Percentiles rank a stretch among this genome's conserved stretches.
Evolutionary conservation across 1,139 yeast genomes (phyloP).

Genomic region (Kazachstania sp.): DNA sequence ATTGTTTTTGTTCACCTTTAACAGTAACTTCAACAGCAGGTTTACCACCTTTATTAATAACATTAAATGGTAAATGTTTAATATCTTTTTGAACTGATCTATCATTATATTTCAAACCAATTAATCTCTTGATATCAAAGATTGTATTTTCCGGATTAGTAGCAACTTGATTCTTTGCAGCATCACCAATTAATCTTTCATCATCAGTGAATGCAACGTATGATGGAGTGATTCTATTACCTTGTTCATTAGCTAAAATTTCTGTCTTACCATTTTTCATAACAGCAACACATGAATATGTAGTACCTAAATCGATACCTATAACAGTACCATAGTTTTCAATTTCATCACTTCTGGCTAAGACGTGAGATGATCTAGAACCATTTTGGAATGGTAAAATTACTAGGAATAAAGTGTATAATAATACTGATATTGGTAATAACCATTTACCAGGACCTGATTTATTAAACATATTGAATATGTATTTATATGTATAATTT

Average conservation of each 20-base stretch:
- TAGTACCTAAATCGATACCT: slow-evolving; percentile 74
- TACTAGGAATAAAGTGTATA: slow-evolving; percentile 51
- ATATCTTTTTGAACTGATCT: slow-evolving; percentile 72
- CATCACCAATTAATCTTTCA: slow-evolving; percentile 88
- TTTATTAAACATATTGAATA: slow-evolving; percentile 19
- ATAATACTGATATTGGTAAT: slow-evolving; percentile 44
- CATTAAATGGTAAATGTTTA: slow-evolving; percentile 70
- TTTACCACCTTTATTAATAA: slow-evolving; percentile 62
- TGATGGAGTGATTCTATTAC: slow-evolving; percentile 90
- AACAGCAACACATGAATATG: slow-evolving; percentile 91
- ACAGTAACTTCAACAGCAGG: slow-evolving; percentile 70
- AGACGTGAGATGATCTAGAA: slow-evolving; percentile 13
- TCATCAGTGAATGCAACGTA: slow-evolving; percentile 79
- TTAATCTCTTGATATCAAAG: slow-evolving; percentile 79
- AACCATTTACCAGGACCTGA: slow-evolving; percentile 35
- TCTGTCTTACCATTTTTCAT: slow-evolving; percentile 90
- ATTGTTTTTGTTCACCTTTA: slow-evolving; percentile 58
- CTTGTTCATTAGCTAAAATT: slow-evolving; percentile 90
- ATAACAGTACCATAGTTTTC: slow-evolving; percentile 69
- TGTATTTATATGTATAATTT: neutral
- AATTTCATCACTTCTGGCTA: slow-evolving; percentile 35
- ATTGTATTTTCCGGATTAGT: slow-evolving; percentile 71
- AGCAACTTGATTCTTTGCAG: slow-evolving; percentile 90
- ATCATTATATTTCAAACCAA: slow-evolving; percentile 71
- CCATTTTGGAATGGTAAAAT: slow-evolving; percentile 48